Percentiles rank a stretch among this genome's conserved stretches.
phyloP scores from a whole-genome alignment of 768 basidiomycete species.

The Hericium alpestre region DNA sequence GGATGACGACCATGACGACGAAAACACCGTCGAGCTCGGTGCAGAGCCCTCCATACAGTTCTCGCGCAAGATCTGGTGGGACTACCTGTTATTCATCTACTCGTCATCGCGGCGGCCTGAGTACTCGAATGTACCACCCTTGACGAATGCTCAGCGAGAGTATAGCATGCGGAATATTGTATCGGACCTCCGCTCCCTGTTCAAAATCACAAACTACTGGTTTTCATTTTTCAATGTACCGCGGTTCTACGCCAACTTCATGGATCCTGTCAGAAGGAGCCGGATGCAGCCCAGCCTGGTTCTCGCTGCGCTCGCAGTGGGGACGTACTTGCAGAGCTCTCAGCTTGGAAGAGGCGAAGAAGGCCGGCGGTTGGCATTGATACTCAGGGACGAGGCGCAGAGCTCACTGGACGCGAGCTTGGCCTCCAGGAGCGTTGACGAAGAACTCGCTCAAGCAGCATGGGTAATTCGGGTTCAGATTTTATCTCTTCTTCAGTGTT shows the following conservation, averaged over 20 bases:
- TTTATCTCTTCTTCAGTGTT: background rate
- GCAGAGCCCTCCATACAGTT: slow-evolving; percentile 56
- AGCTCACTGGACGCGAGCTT: slow-evolving; percentile 60
- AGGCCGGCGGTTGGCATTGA: slow-evolving; percentile 47
- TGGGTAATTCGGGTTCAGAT: slow-evolving; percentile 38
- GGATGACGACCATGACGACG: slow-evolving; percentile 3
- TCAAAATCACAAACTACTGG: slow-evolving; percentile 58
- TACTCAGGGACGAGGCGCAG: slow-evolving; percentile 59
- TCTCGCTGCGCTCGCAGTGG: slow-evolving; percentile 49
- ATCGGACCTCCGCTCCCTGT: slow-evolving; percentile 52
- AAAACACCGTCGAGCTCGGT: slow-evolving; percentile 10
- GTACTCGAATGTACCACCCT: slow-evolving; percentile 4
- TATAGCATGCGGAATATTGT: slow-evolving; percentile 34
- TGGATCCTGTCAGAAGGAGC: slow-evolving; percentile 41
- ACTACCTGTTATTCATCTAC: slow-evolving; percentile 53
- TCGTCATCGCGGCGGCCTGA: slow-evolving; percentile 3
- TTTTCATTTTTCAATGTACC: slow-evolving; percentile 67
- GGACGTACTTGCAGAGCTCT: slow-evolving; percentile 63
- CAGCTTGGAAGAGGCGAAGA: slow-evolving; percentile 39
- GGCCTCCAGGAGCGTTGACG: slow-evolving; percentile 62
- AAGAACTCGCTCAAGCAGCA: slow-evolving; percentile 63
- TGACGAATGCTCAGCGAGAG: slow-evolving; percentile 36
- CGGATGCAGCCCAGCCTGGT: slow-evolving; percentile 60
- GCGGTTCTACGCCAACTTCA: slow-evolving; percentile 50
- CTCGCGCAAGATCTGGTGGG: slow-evolving; percentile 72